Conservation (phyloP, 371 early-diverging fungal species). For the Mortierella sp. region DNA sequence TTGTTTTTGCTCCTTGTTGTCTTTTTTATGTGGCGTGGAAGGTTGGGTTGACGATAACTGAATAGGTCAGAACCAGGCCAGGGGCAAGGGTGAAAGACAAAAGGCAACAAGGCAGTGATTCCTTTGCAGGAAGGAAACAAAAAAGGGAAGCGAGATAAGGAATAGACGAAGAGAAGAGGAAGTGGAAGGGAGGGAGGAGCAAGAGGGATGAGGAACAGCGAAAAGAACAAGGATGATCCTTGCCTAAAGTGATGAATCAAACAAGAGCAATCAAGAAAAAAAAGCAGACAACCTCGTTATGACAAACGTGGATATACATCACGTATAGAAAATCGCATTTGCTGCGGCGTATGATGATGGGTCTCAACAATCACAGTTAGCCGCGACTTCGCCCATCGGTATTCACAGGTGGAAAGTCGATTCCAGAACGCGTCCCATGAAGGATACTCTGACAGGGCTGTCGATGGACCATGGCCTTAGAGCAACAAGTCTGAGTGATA, state of each 20-base stretch:
- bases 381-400: no score
- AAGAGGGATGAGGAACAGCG: background rate
- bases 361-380: no score
- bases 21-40: background rate
- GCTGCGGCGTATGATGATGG: slow-evolving; percentile 1
- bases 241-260: background rate
- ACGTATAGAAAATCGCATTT: background rate
- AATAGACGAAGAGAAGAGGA: background rate
- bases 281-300: background rate
- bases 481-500: no score
- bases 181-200: background rate
- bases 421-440: no score
- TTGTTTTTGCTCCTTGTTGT: slow-evolving; percentile 4
- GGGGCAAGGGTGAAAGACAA: background rate
- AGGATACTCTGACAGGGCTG: no score
- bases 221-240: background rate
- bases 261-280: background rate
- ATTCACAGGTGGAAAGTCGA: no score
- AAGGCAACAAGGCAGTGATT: background rate
- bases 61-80: slow-evolving; percentile 10
- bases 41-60: slow-evolving; percentile 11
- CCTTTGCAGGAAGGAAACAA: background rate
- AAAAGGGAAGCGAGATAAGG: no score
- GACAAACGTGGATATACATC: no score
- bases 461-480: no score